These are phyloP conservation scores for Colletotrichum abscissum DNA, from an alignment of 2,329 filamentous ascomycete genomes.

Conservation along the genomic window DNA sequence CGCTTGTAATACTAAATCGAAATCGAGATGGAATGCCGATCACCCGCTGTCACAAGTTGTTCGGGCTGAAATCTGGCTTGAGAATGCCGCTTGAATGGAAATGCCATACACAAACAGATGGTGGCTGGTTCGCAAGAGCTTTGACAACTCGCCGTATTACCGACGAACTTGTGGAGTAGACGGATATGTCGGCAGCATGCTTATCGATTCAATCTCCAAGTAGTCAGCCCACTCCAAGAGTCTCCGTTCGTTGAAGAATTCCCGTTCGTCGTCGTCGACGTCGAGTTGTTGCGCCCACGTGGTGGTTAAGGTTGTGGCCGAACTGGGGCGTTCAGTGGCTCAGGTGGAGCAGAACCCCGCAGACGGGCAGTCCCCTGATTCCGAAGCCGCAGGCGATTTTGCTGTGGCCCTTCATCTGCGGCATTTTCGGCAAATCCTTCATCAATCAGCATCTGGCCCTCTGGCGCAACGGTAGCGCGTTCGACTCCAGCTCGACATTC, in stretches of 20 bases:
- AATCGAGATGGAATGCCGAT: background rate
- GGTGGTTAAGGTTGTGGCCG: conserved; percentile 16
- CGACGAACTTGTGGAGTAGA: background rate
- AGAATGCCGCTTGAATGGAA: background rate
- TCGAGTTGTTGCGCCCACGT: conserved; percentile 15
- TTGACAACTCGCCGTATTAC: background rate
- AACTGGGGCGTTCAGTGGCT: background rate
- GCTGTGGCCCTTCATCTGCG: background rate
- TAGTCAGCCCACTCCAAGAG: background rate
- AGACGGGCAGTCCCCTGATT: background rate
- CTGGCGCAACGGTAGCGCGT: conserved; percentile 35
- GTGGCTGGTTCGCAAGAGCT: background rate
- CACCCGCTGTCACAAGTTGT: background rate
- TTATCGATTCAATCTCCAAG: background rate
- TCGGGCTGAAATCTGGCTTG: background rate
- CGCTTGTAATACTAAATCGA: background rate
- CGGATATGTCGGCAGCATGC: background rate
- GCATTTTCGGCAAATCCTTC: fast-evolving
- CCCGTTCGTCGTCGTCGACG: conserved; percentile 9
- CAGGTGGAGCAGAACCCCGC: conserved; percentile 5
- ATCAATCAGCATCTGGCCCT: background rate
- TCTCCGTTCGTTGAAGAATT: background rate
- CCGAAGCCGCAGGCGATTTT: fast-evolving
- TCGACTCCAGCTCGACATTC: conserved; percentile 19
- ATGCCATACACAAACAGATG: background rate